These are phyloP conservation scores for Neckera pumila DNA, from an alignment of 225 moss, liverwort and hornwort species.

Conservation along the genomic window DNA sequence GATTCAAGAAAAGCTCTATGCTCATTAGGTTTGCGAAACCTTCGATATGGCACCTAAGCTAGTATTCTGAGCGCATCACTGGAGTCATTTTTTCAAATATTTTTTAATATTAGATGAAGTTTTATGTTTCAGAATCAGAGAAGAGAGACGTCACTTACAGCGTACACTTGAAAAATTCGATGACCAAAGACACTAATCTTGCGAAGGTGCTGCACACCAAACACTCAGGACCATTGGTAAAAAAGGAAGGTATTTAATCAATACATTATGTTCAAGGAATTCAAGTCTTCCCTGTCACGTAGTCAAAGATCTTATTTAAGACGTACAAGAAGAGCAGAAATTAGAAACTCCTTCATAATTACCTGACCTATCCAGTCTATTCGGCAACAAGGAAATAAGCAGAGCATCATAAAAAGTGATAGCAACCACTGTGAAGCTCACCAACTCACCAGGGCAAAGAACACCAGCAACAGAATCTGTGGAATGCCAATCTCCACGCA, in stretches of 20 bases:
- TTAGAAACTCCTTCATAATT: not conserved
- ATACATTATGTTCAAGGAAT: not conserved
- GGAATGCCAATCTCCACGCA: slow-evolving; percentile 91
- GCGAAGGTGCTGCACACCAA: slow-evolving; percentile 71
- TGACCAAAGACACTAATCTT: slow-evolving; percentile 69
- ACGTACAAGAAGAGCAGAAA: not conserved
- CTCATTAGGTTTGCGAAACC: not conserved
- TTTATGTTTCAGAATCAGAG: not conserved
- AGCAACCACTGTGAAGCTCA: not conserved
- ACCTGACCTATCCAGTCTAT: not conserved
- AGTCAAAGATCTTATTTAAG: not conserved
- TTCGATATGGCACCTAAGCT: not conserved
- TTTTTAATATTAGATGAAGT: not conserved
- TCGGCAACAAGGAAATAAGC: not conserved
- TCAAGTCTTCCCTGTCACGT: not conserved
- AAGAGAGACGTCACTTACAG: slow-evolving; percentile 34
- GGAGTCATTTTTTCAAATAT: not conserved
- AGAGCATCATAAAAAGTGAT: not conserved
- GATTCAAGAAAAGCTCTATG: not conserved
- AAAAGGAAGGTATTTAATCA: not conserved
- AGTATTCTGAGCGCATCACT: not conserved
- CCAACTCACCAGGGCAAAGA: slow-evolving; percentile 82
- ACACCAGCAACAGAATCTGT: slow-evolving; percentile 63
- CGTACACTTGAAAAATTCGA: slow-evolving; percentile 91
- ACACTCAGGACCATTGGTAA: not conserved